These are phyloP conservation scores for Citrus reticulata DNA, from an alignment of 345 rosid species.

Conservation along the genomic window DNA sequence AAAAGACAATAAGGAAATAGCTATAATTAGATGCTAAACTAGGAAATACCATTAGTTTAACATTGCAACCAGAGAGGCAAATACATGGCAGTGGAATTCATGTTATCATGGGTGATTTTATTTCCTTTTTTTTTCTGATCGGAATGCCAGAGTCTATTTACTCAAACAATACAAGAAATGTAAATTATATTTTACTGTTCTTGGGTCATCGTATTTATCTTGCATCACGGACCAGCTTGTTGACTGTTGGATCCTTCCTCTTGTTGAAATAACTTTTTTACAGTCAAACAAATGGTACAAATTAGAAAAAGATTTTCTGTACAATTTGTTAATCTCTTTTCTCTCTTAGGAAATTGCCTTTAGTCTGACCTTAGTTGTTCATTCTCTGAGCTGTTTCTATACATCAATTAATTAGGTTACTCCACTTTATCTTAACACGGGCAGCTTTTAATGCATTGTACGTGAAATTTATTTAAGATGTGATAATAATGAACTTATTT, in stretches of 20 bases:
- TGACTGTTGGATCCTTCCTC: not conserved
- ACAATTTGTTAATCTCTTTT: not conserved
- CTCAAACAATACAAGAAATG: not conserved
- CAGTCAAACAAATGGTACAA: not conserved
- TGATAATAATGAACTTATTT: conserved; percentile 13
- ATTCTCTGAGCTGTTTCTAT: conserved; percentile 8
- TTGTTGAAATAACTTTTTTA: not conserved
- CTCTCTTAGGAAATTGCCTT: not conserved
- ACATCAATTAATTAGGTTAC: not conserved
- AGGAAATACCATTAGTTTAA: not conserved
- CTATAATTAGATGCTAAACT: not conserved
- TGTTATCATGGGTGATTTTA: not conserved
- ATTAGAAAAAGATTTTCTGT: not conserved
- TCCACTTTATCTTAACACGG: not conserved
- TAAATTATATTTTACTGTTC: not conserved
- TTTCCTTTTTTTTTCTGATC: not conserved
- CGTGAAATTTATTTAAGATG: not conserved
- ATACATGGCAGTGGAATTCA: not conserved
- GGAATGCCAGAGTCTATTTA: not conserved
- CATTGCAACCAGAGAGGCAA: not conserved
- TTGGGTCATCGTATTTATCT: not conserved
- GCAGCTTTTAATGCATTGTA: not conserved
- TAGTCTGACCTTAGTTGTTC: conserved; percentile 19
- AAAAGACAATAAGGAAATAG: not conserved
- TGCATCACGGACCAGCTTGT: not conserved